Evolutionary conservation across 768 basidiomycete species (phyloP).

Genomic region (Rhizopogon vulgaris): DNA sequence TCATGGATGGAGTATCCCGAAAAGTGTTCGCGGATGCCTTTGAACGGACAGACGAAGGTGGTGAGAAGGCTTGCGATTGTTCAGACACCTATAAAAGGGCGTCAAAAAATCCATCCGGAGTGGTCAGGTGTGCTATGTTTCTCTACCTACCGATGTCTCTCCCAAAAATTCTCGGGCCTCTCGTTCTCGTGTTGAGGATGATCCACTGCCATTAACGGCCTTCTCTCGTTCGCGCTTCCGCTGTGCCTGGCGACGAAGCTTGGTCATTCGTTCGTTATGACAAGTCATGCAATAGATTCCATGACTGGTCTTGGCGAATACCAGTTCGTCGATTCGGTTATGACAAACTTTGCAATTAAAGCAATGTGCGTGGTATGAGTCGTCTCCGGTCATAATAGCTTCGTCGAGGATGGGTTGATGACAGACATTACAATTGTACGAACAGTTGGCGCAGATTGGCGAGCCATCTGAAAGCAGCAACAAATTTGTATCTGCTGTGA

Average conservation of each 20-base stretch:
- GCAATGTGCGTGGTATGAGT: conserved; percentile 97
- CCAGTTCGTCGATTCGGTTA: conserved; percentile 93
- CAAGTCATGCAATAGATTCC: conserved; percentile 99
- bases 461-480: conserved; percentile 93
- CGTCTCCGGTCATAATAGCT: conserved; percentile 99
- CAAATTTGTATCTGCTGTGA: conserved; percentile 96
- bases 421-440: conserved; percentile 95
- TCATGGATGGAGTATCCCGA: conserved; percentile 20
- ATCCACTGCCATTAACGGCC: conserved; percentile 20
- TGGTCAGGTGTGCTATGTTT: neutral
- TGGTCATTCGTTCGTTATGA: conserved; percentile 95
- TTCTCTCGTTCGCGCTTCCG: conserved; percentile 62
- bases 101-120: neutral
- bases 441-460: conserved; percentile 92
- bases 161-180: conserved; percentile 23
- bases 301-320: conserved; percentile 96
- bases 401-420: conserved; percentile 93
- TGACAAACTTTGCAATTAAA: conserved; percentile 97
- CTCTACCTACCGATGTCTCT: conserved; percentile 37
- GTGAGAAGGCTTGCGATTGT: conserved; percentile 2
- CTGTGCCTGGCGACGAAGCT: conserved; percentile 86
- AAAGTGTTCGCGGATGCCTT: conserved; percentile 17
- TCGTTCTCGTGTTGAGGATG: conserved; percentile 22
- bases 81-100: conserved; percentile 8
- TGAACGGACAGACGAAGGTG: conserved; percentile 13